Base-by-base conservation (phyloP, 2,329 filamentous ascomycete genomes). In the Colletotrichum nymphaeae region DNA sequence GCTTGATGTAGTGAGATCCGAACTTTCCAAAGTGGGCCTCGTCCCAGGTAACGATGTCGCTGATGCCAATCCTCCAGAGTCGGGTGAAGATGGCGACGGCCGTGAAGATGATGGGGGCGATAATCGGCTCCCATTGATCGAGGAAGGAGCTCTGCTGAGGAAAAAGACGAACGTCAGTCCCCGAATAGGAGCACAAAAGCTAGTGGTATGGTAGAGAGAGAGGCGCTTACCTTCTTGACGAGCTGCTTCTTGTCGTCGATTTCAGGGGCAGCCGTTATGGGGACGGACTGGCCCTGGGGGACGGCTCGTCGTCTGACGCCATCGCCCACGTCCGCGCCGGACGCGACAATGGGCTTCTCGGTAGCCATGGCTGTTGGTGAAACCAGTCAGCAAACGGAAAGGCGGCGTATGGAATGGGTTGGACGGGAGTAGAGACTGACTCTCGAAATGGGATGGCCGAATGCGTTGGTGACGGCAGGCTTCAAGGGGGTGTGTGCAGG, bases 1-100 rank as follows among this genome's bases (percentile, higher is more conserved):
- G 94, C 84, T 99, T 98, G 81, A 99, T 92, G 84, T 99, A 99
- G 86, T 99, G 96, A 79, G 96, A 98, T 76, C 97, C 97, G 84
- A 99, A 99, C 87, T 99, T 99, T 82, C 94, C 94, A 83, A 97
- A 97, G 84, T 92, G 90, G 78, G 90, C 90, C 83, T 91, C 89
- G 81, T 92, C 90, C 90, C 90, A 92, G 62, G 90, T 92, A 62
- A 92, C 90, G 77, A 92, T 91, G 77, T 90, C 84, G 76, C 90
- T 92, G 67, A 92, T 83, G 70, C 92, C 92, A 80, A 93, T 93
- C 85, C 92, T 93, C 84, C 89, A 93, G 75, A 93, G 81, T 76
- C 92, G 87, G 52, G 92, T 93, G 81, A 92, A 91, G 83, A 92
- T 86, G 70, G 92, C 90, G 67, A 92, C 81, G 76, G 86, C 79